phyloP scores from a whole-genome alignment of 192 early-diverging fungal genomes.

The Linnemannia schmuckeri region DNA sequence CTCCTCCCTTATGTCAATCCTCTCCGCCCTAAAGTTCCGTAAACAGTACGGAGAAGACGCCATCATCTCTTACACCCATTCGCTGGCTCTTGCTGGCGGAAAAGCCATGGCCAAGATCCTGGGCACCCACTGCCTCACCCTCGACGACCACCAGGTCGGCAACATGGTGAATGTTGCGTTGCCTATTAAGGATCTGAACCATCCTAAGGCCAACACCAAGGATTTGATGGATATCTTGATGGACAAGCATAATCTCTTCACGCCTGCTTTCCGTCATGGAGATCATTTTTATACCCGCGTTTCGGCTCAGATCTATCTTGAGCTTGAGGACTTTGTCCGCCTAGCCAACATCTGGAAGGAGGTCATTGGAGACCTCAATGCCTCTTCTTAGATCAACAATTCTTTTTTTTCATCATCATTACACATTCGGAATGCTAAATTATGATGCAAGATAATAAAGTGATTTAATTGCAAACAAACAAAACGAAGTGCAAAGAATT shows the following conservation, averaged over 20 bases:
- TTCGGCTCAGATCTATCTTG: constrained; percentile 69
- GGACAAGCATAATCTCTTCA: constrained; percentile 58
- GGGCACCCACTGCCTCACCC: constrained; percentile 66
- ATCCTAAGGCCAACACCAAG: constrained; percentile 11
- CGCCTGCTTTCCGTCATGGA: constrained; percentile 59
- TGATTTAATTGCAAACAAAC: not conserved
- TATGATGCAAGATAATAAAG: not conserved
- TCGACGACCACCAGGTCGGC: constrained; percentile 59
- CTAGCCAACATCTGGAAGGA: constrained; percentile 60
- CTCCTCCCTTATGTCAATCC: constrained; percentile 50
- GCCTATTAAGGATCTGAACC: constrained; percentile 51
- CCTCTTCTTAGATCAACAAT: not conserved
- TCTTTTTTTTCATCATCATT: not conserved
- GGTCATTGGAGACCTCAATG: constrained; percentile 56
- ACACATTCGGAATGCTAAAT: not conserved
- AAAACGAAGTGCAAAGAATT: not conserved
- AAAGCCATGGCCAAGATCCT: constrained; percentile 68
- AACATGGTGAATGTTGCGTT: constrained; percentile 73
- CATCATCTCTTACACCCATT: constrained; percentile 67
- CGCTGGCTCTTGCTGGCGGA: constrained; percentile 69
- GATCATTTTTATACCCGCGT: constrained; percentile 65
- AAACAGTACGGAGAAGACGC: constrained; percentile 69
- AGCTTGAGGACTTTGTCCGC: constrained; percentile 62
- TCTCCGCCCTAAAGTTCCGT: constrained; percentile 63
- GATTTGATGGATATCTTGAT: constrained; percentile 51